Evolutionary conservation across 2,329 filamentous ascomycete genomes (phyloP).

Genomic region (Tolypocladium tundrense): DNA sequence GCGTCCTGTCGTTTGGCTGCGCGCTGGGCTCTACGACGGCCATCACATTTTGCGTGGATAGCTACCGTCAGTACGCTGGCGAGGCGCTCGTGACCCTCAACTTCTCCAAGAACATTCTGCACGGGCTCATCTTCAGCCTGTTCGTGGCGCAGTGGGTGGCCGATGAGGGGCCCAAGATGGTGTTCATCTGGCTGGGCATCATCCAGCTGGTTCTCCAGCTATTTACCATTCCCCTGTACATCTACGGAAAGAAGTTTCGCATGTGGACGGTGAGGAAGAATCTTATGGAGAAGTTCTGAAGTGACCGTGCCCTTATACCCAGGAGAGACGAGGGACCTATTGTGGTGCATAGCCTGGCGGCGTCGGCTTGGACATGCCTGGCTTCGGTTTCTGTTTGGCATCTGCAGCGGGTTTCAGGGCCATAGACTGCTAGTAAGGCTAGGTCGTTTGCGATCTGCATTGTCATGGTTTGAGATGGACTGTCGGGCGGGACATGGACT

Average conservation of each 20-base stretch:
- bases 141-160: conserved; percentile 84
- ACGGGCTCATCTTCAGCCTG: conserved; percentile 78
- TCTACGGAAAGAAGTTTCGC: conserved; percentile 78
- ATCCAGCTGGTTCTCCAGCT: conserved; percentile 72
- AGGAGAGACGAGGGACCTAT: too few species aligned
- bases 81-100: conserved; percentile 92
- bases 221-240: conserved; percentile 81
- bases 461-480: neutral
- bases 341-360: too few species aligned
- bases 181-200: conserved; percentile 74
- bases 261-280: conserved; percentile 92
- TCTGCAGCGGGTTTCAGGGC: neutral
- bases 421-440: neutral
- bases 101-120: conserved; percentile 87
- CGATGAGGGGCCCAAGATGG: conserved; percentile 60
- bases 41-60: conserved; percentile 91
- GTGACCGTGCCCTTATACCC: too few species aligned
- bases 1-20: conserved; percentile 84
- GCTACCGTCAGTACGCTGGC: conserved; percentile 84
- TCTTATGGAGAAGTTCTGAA: conserved; percentile 65
- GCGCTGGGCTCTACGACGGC: conserved; percentile 80
- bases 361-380: too few species aligned
- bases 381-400: neutral
- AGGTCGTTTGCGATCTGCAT: neutral
- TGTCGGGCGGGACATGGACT: neutral